Conservation (phyloP, 1,284 basidiomycete genomes). For the Pholiota adiposa region DNA sequence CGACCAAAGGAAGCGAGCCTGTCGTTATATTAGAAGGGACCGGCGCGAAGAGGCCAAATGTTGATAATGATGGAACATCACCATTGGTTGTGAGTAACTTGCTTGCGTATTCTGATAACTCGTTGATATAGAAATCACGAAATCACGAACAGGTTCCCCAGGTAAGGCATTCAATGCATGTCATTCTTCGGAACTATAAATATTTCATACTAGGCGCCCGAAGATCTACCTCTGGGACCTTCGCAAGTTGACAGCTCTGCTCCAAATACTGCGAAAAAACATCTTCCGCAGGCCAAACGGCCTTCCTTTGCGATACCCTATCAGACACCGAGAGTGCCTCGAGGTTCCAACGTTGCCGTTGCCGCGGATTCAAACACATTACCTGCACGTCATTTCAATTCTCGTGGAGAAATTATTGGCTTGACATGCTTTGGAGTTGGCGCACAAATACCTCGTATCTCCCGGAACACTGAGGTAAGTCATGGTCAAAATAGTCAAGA, state of each 20-base stretch:
- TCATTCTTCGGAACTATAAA: neutral
- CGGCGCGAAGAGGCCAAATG: too few relatives aligned
- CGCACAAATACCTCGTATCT: neutral
- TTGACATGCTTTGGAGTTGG: neutral
- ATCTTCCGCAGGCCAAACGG: neutral
- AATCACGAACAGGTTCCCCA: neutral
- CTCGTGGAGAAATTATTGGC: conserved; percentile 16
- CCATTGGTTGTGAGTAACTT: neutral
- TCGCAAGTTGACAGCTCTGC: neutral
- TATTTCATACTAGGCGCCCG: neutral
- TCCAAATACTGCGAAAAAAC: neutral
- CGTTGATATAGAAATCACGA: neutral
- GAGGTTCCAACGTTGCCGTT: conserved; percentile 1
- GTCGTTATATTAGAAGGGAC: neutral
- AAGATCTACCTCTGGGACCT: neutral
- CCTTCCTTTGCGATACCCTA: conserved; percentile 3
- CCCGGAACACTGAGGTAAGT: neutral
- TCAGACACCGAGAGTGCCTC: neutral
- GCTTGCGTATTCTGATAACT: neutral
- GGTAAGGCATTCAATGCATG: neutral
- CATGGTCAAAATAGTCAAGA: neutral
- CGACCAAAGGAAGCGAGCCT: neutral
- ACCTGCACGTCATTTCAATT: conserved; percentile 13
- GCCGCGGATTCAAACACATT: neutral
- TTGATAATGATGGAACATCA: neutral